phyloP scores from a whole-genome alignment of 495 filamentous ascomycete species.

The Aspergillus diversus region DNA sequence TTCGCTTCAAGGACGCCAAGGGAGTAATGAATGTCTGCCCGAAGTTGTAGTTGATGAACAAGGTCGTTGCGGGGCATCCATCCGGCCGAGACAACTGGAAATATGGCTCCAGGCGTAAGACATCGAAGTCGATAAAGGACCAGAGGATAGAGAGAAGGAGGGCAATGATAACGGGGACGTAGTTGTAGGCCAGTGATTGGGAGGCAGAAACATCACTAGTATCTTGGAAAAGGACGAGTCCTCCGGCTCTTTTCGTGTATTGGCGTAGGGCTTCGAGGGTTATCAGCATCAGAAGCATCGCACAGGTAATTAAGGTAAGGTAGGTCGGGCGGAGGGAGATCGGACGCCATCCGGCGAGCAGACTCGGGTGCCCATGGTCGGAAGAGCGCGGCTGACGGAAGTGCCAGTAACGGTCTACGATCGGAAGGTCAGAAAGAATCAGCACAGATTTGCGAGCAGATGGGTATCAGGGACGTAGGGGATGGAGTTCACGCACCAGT shows the following conservation, averaged over 20 bases:
- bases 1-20: conserved; percentile 38
- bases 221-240: conserved; percentile 37
- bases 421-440: background rate
- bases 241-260: conserved; percentile 38
- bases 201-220: conserved; percentile 39
- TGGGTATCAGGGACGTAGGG: background rate
- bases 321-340: conserved; percentile 40
- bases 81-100: conserved; percentile 43
- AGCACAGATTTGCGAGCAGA: background rate
- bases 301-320: conserved; percentile 28
- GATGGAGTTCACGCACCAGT: conserved; percentile 9
- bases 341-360: conserved; percentile 39
- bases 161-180: conserved; percentile 42
- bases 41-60: conserved; percentile 51
- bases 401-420: conserved; percentile 12
- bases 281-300: conserved; percentile 35
- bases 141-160: conserved; percentile 41
- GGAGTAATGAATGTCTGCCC: conserved; percentile 47
- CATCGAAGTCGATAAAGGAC: conserved; percentile 48
- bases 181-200: conserved; percentile 45
- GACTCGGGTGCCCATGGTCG: conserved; percentile 18
- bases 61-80: conserved; percentile 39
- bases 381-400: conserved; percentile 13
- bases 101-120: conserved; percentile 46
- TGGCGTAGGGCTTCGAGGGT: conserved; percentile 38